phyloP scores from a whole-genome alignment of 2,329 filamentous ascomycete species.

The Zarea fungicola region DNA sequence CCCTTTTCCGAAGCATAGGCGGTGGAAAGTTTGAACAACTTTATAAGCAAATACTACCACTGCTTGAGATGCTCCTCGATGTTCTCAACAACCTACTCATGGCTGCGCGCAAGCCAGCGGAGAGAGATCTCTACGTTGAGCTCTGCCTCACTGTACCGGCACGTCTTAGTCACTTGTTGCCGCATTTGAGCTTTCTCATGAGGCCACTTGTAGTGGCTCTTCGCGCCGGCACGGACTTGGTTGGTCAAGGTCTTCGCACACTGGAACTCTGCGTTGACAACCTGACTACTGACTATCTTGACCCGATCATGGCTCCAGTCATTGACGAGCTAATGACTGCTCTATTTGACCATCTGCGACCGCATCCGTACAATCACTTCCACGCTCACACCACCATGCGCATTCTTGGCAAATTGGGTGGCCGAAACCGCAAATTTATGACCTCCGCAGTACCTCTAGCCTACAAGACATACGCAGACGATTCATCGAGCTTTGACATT shows the following conservation, averaged over 20 bases:
- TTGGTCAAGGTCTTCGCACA: constrained; percentile 88
- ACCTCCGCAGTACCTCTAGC: constrained; percentile 79
- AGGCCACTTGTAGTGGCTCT: constrained; percentile 93
- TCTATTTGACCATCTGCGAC: constrained; percentile 90
- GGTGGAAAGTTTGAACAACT: constrained; percentile 95
- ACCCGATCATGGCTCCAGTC: constrained; percentile 98
- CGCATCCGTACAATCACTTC: constrained; percentile 93
- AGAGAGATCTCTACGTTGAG: constrained; percentile 95
- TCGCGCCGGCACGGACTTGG: constrained; percentile 84
- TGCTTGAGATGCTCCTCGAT: constrained; percentile 95
- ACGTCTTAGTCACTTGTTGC: constrained; percentile 85
- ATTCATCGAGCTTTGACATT: constrained; percentile 80
- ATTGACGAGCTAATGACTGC: constrained; percentile 99
- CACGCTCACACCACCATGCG: constrained; percentile 97
- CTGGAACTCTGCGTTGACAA: constrained; percentile 97
- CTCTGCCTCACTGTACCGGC: constrained; percentile 94
- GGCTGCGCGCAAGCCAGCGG: constrained; percentile 82
- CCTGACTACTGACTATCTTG: constrained; percentile 92
- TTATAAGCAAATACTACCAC: constrained; percentile 94
- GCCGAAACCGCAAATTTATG: constrained; percentile 92
- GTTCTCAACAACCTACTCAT: constrained; percentile 92
- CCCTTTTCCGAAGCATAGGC: constrained; percentile 92
- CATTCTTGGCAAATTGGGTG: constrained; percentile 93
- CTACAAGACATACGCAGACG: constrained; percentile 82
- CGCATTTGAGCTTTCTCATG: constrained; percentile 96